Percentiles rank a stretch among this genome's conserved stretches.
phyloP scores from a whole-genome alignment of 2,329 filamentous ascomycete genomes.

The Sporothrix pallida region DNA sequence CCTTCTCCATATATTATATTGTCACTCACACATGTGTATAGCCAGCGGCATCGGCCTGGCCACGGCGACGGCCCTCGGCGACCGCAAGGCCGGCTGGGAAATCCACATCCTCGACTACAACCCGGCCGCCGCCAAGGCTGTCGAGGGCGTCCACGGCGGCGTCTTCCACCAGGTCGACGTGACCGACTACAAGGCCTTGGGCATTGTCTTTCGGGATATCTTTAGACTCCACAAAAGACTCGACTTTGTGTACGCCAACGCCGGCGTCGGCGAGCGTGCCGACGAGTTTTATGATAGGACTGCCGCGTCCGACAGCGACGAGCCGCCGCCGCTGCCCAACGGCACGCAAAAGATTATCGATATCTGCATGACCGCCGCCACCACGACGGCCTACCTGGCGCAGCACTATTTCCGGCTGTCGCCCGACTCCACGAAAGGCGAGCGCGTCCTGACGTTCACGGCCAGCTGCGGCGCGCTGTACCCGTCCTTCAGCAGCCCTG shows the following conservation, averaged over 20 bases:
- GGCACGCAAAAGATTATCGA: constrained; percentile 38
- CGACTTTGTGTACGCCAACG: constrained; percentile 35
- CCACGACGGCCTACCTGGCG: constrained; percentile 49
- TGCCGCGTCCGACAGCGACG: constrained; percentile 15
- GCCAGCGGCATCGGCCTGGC: constrained; percentile 41
- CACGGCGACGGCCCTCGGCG: constrained; percentile 37
- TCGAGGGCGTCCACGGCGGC: constrained; percentile 14
- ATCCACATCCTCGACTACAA: constrained; percentile 34
- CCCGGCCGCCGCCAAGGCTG: constrained; percentile 27
- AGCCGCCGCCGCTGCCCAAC: constrained; percentile 25
- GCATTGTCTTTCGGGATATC: constrained; percentile 22
- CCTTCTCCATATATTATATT: background rate
- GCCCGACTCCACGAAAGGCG: constrained; percentile 33
- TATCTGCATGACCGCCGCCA: constrained; percentile 47
- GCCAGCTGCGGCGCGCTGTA: constrained; percentile 44
- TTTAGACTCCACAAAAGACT: constrained; percentile 25
- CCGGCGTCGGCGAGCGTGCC: constrained; percentile 27
- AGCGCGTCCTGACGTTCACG: constrained; percentile 42
- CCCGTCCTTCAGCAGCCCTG: constrained; percentile 42
- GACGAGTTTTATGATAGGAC: constrained; percentile 29
- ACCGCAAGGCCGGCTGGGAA: constrained; percentile 33
- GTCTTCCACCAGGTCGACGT: constrained; percentile 32
- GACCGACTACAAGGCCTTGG: constrained; percentile 31
- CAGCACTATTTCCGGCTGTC: constrained; percentile 50
- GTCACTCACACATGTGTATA: too few species aligned